Conservation (phyloP, 1,284 basidiomycete species). For the Macrocybe sp. region DNA sequence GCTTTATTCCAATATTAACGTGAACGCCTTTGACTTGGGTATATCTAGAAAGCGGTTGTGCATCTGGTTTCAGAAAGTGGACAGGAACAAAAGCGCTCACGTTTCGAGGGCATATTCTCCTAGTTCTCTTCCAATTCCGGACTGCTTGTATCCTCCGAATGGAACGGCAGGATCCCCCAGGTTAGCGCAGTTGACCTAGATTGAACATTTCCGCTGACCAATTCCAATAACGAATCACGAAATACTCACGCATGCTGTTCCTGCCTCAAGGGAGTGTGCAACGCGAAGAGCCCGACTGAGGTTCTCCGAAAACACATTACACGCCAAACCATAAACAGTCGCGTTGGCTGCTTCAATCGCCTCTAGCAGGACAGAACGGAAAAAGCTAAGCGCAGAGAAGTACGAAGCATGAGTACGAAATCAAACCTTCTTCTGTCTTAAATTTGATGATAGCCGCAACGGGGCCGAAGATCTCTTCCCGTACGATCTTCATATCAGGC, state of each 20-base stretch:
- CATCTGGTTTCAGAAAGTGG: not conserved
- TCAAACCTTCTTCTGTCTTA: conserved; percentile 46
- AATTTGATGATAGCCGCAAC: conserved; percentile 76
- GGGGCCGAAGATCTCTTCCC: conserved; percentile 92
- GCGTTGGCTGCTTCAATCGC: conserved; percentile 76
- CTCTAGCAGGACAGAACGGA: conserved; percentile 26
- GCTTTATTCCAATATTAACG: conserved; percentile 1
- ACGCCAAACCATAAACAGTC: conserved; percentile 72
- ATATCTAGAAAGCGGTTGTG: not conserved
- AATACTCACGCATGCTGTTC: conserved; percentile 54
- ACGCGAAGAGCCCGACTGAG: conserved; percentile 64
- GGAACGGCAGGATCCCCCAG: conserved; percentile 53
- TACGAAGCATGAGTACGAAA: not conserved
- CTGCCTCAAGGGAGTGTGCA: conserved; percentile 71
- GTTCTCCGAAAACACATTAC: conserved; percentile 74
- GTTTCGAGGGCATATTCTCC: conserved; percentile 67
- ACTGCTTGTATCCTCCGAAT: conserved; percentile 80
- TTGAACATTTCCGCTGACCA: conserved; percentile 16
- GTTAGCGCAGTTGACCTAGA: conserved; percentile 66
- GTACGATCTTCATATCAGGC: conserved; percentile 81
- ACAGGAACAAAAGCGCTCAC: conserved; percentile 27
- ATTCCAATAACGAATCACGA: not conserved
- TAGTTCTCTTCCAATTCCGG: conserved; percentile 68
- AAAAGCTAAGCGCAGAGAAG: too few species aligned
- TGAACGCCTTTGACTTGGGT: conserved; percentile 3